phyloP scores from a whole-genome alignment of 305 asterid genomes.

The Andrographis paniculata region DNA sequence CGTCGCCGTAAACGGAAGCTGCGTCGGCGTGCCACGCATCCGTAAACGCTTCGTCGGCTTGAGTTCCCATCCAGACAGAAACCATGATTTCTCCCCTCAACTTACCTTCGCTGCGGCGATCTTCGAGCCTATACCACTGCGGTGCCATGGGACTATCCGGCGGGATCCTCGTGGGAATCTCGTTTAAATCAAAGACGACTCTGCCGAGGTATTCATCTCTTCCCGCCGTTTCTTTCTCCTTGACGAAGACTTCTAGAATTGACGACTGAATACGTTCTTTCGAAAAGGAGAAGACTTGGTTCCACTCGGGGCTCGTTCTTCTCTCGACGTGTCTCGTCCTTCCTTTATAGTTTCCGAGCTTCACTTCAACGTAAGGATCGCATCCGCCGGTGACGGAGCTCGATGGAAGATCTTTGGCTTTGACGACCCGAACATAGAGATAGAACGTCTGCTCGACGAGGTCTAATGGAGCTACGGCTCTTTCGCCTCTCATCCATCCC shows the following conservation, averaged over 20 bases:
- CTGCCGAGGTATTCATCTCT: slow-evolving; percentile 52
- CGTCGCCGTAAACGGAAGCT: slow-evolving; percentile 47
- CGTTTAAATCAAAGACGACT: slow-evolving; percentile 51
- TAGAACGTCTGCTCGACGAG: slow-evolving; percentile 64
- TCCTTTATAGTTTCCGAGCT: slow-evolving; percentile 62
- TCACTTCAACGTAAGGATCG: slow-evolving; percentile 63
- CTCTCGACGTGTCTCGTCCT: slow-evolving; percentile 47
- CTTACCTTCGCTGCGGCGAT: slow-evolving; percentile 32
- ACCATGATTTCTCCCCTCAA: slow-evolving; percentile 59
- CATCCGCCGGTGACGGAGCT: slow-evolving; percentile 39
- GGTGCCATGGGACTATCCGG: slow-evolving; percentile 74
- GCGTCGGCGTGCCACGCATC: slow-evolving; percentile 66
- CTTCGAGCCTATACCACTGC: slow-evolving; percentile 62
- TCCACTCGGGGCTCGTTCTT: slow-evolving; percentile 53
- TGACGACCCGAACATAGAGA: slow-evolving; percentile 54
- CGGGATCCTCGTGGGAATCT: slow-evolving; percentile 58
- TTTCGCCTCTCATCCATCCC: slow-evolving; percentile 48
- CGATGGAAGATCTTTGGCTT: slow-evolving; percentile 46
- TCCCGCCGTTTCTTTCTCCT: slow-evolving; percentile 47
- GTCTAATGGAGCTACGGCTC: slow-evolving; percentile 42
- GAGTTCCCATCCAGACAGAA: slow-evolving; percentile 79
- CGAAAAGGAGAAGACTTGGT: slow-evolving; percentile 67
- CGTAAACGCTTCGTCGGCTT: slow-evolving; percentile 60
- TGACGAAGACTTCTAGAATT: slow-evolving; percentile 49
- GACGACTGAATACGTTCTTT: slow-evolving; percentile 62